These are phyloP conservation scores for Trypanosoma rangeli DNA, from an alignment of 208 protist genomes.

Conservation along the genomic window DNA sequence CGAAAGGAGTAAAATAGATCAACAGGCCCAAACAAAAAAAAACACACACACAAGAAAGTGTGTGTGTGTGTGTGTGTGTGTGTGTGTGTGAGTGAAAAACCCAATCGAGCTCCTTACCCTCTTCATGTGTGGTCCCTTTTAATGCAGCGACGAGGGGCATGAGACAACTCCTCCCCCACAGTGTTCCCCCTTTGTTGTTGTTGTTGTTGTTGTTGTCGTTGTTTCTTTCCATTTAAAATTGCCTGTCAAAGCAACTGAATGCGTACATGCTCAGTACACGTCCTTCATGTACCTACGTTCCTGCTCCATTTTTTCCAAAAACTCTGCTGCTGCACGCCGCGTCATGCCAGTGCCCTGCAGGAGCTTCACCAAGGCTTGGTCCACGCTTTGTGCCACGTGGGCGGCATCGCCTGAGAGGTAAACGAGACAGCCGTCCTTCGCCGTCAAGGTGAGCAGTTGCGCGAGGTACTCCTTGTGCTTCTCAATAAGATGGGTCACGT, in stretches of 20 bases:
- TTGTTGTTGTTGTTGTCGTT: no score
- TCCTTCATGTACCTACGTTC: constrained; percentile 90
- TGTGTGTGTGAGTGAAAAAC: no score
- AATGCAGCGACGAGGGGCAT: no score
- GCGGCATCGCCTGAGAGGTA: constrained; percentile 93
- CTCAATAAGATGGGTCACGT: constrained; percentile 89
- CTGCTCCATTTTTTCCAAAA: constrained; percentile 71
- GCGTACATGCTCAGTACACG: constrained; percentile 64
- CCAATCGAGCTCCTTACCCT: no score
- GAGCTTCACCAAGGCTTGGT: constrained; percentile 68
- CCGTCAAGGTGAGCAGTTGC: constrained; percentile 40
- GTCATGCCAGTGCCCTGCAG: constrained; percentile 68
- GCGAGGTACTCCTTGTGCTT: constrained; percentile 62
- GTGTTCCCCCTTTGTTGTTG: no score
- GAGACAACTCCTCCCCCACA: no score
- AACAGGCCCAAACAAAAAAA: no score
- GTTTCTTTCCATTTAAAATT: no score
- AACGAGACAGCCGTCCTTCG: constrained; percentile 48
- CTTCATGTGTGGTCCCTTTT: no score
- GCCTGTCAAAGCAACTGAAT: background rate
- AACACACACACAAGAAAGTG: no score
- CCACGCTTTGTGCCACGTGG: constrained; percentile 92
- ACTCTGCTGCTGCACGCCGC: constrained; percentile 56
- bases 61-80: no score
- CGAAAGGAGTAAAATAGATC: constrained; percentile 4